A percentile compares a stretch with the other conserved stretches of the same genome.
Evolutionary conservation across 192 early-diverging fungal species (phyloP).

Genomic region (Funneliformis mosseae): DNA sequence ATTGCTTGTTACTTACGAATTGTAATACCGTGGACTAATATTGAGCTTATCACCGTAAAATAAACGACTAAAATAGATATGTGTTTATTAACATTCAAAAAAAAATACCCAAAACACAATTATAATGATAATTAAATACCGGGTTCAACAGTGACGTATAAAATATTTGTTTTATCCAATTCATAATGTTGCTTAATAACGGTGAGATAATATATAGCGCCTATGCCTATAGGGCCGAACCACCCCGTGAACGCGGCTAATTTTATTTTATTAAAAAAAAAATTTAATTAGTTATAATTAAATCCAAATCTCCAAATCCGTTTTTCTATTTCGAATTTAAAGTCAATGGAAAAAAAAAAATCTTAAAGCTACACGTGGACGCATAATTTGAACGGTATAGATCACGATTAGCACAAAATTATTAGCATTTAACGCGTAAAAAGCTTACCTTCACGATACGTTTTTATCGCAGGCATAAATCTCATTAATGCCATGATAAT

Average conservation of each 20-base stretch:
- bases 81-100: too few species aligned
- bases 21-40: slow-evolving; percentile 53
- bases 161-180: neutral
- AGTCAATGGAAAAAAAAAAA: too few species aligned
- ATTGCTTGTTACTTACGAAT: slow-evolving; percentile 12
- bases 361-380: too few species aligned
- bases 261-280: neutral
- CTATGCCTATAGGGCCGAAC: slow-evolving; percentile 78
- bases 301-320: too few species aligned
- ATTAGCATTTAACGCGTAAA: neutral
- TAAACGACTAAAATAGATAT: neutral
- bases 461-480: slow-evolving; percentile 70
- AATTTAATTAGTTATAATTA: too few species aligned
- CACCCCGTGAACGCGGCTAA: slow-evolving; percentile 79
- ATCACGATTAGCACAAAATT: neutral
- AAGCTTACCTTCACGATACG: slow-evolving; percentile 56
- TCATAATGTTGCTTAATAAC: neutral
- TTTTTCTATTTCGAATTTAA: too few species aligned
- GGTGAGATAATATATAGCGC: neutral
- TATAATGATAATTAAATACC: too few species aligned
- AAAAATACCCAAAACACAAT: too few species aligned
- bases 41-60: slow-evolving; percentile 47
- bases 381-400: too few species aligned
- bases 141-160: slow-evolving; percentile 14
- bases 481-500: slow-evolving; percentile 62